These are phyloP conservation scores for Scheffersomyces stipitis DNA, from an alignment of 805 yeast species.

Conservation along the genomic window DNA sequence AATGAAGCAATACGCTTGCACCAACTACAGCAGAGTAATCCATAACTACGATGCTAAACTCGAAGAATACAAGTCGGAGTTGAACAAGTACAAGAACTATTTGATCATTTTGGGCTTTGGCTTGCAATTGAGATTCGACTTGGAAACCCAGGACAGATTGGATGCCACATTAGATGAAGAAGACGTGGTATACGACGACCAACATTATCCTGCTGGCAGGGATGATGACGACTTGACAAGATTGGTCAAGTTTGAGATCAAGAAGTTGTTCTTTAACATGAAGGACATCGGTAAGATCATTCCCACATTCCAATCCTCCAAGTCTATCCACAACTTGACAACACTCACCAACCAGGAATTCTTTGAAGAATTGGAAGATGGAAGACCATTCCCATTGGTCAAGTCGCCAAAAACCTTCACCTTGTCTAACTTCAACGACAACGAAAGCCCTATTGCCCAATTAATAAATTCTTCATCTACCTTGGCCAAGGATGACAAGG, in stretches of 20 bases:
- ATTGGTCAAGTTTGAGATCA: constrained; percentile 33
- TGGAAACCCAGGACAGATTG: constrained; percentile 31
- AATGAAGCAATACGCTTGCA: constrained; percentile 8
- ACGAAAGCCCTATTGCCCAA: constrained; percentile 37
- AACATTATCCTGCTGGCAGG: constrained; percentile 1
- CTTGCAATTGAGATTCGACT: constrained; percentile 44
- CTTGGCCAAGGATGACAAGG: constrained; percentile 9
- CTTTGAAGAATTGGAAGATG: constrained; percentile 8
- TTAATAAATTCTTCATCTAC: constrained; percentile 18
- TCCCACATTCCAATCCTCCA: constrained; percentile 32
- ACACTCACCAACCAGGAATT: constrained; percentile 3
- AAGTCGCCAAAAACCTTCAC: constrained; percentile 44
- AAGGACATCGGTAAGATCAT: constrained; percentile 32
- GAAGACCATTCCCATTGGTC: constrained; percentile 20
- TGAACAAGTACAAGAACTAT: constrained; percentile 46
- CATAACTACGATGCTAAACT: constrained; percentile 41
- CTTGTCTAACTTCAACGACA: constrained; percentile 33
- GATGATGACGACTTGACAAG: constrained; percentile 32
- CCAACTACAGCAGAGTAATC: constrained; percentile 37
- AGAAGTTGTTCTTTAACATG: constrained; percentile 28
- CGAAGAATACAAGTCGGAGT: constrained; percentile 45
- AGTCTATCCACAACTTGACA: constrained; percentile 23
- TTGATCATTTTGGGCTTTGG: constrained; percentile 47
- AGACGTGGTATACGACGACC: constrained; percentile 2
- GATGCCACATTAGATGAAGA: constrained; percentile 1